Conservation (phyloP, 2,329 filamentous ascomycete genomes). For the Ilyonectria mors-panacis region DNA sequence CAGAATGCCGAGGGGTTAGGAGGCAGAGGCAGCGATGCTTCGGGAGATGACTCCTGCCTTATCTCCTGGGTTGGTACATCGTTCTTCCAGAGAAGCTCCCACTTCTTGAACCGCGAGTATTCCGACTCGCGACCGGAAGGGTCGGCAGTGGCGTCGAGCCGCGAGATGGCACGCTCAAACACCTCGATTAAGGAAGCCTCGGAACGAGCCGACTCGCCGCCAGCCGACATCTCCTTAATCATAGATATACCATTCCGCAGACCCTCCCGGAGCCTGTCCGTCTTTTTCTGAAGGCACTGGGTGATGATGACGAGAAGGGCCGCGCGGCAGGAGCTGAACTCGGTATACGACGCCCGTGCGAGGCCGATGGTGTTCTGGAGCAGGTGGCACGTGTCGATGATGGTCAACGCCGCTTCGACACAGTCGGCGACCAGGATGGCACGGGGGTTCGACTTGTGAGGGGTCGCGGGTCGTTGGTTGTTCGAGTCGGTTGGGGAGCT, state of each 20-base stretch:
- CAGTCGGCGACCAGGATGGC: slow-evolving; percentile 65
- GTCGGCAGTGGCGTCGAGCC: slow-evolving; percentile 61
- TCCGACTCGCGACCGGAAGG: slow-evolving; percentile 60
- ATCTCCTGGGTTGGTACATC: slow-evolving; percentile 49
- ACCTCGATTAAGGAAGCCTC: slow-evolving; percentile 68
- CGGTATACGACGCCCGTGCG: slow-evolving; percentile 68
- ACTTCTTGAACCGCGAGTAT: slow-evolving; percentile 66
- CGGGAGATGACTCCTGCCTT: slow-evolving; percentile 43
- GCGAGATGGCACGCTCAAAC: slow-evolving; percentile 63
- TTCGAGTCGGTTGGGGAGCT: slow-evolving; percentile 51
- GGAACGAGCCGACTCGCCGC: slow-evolving; percentile 66
- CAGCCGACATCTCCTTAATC: slow-evolving; percentile 68
- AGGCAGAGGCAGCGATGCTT: slow-evolving; percentile 42
- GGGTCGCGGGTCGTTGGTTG: slow-evolving; percentile 45
- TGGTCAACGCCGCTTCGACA: slow-evolving; percentile 66
- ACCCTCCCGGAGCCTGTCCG: slow-evolving; percentile 59
- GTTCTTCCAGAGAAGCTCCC: slow-evolving; percentile 65
- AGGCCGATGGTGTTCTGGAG: slow-evolving; percentile 67
- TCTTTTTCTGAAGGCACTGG: slow-evolving; percentile 56
- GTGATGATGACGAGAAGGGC: slow-evolving; percentile 64
- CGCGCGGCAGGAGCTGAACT: slow-evolving; percentile 69
- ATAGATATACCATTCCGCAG: slow-evolving; percentile 65
- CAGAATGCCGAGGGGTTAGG: slow-evolving; percentile 44
- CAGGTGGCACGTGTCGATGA: slow-evolving; percentile 65
- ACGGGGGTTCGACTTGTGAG: slow-evolving; percentile 50